These are phyloP conservation scores for Calonectria hawksworthii DNA, from an alignment of 2,329 filamentous ascomycete species.

Conservation along the genomic window DNA sequence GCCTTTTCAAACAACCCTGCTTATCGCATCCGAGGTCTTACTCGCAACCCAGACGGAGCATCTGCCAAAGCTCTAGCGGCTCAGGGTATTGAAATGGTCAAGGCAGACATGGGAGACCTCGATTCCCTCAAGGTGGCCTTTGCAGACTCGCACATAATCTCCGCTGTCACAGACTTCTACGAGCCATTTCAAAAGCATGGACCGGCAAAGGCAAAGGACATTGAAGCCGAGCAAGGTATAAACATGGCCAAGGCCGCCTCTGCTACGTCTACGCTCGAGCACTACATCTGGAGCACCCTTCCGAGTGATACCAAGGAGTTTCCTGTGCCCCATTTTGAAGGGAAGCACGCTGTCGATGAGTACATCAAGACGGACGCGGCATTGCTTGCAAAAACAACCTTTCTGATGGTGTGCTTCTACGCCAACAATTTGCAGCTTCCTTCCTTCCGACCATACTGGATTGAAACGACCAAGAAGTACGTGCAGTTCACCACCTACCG, in stretches of 20 bases:
- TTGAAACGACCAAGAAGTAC: conserved; percentile 4
- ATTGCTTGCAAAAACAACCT: not conserved
- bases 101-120: conserved; percentile 8
- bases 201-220: not conserved
- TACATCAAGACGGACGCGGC: not conserved
- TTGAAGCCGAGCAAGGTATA: not conserved
- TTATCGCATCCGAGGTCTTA: conserved; percentile 6
- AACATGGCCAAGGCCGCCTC: conserved; percentile 8
- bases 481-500: conserved; percentile 9
- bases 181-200: not conserved
- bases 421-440: not conserved
- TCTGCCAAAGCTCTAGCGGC: not conserved
- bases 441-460: conserved; percentile 7
- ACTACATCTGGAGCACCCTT: conserved; percentile 12
- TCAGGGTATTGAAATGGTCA: conserved; percentile 12
- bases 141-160: conserved; percentile 7
- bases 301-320: not conserved
- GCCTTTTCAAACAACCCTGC: not conserved
- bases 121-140: conserved; percentile 14
- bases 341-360: not conserved
- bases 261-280: not conserved
- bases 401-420: not conserved
- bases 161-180: conserved; percentile 13
- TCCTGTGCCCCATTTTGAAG: not conserved
- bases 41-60: conserved; percentile 2